These are phyloP conservation scores for Plasmodium yoelii DNA, from an alignment of 169 alveolate species.

Conservation along the genomic window DNA sequence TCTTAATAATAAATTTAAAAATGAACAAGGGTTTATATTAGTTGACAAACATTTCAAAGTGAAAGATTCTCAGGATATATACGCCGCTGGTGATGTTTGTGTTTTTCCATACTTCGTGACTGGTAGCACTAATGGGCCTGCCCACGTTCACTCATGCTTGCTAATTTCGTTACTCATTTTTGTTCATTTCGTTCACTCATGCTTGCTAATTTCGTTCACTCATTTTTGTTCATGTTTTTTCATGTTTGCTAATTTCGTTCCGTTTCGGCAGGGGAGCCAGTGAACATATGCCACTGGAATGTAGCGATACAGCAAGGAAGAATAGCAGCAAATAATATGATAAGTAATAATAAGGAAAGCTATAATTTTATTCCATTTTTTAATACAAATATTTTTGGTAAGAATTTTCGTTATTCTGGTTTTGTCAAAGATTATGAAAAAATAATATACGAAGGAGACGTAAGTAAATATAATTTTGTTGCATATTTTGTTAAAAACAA, in stretches of 20 bases:
- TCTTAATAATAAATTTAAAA: conserved; percentile 77
- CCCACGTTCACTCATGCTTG: no score
- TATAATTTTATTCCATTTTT: conserved; percentile 84
- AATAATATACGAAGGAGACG: conserved; percentile 84
- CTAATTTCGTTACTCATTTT: no score
- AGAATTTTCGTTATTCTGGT: conserved; percentile 84
- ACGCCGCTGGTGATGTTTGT: conserved; percentile 86
- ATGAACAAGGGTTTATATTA: conserved; percentile 73
- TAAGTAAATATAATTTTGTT: conserved; percentile 80
- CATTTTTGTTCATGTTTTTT: neutral
- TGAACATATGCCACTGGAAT: conserved; percentile 86
- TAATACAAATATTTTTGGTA: conserved; percentile 84
- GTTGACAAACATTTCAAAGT: conserved; percentile 81
- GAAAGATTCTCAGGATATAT: conserved; percentile 81
- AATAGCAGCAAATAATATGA: conserved; percentile 86
- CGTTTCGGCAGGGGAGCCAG: conserved; percentile 59
- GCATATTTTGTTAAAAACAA: conserved; percentile 82
- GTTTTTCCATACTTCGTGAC: conserved; percentile 82
- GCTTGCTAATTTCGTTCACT: no score
- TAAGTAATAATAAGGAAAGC: conserved; percentile 70
- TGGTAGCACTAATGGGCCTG: conserved; percentile 55
- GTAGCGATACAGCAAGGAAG: conserved; percentile 89
- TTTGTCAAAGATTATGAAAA: conserved; percentile 80
- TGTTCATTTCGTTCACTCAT: no score
- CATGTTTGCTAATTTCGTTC: no score